phyloP scores from a whole-genome alignment of 2,329 filamentous ascomycete species.

The Aspergillus thermomutatus region DNA sequence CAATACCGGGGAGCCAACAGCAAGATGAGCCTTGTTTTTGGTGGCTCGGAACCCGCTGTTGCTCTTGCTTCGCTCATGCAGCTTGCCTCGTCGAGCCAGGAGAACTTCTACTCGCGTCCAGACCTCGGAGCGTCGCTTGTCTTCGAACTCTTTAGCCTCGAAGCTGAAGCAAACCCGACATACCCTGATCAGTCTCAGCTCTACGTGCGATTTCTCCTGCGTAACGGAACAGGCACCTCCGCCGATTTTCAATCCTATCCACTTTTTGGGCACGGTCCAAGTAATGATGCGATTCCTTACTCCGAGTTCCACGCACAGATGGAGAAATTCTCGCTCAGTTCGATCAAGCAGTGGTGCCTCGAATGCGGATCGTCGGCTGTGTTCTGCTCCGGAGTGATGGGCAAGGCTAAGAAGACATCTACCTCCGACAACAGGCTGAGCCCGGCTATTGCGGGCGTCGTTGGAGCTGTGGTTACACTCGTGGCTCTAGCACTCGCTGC shows the following conservation, averaged over 20 bases:
- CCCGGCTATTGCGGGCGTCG: constrained; percentile 52
- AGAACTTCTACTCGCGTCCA: constrained; percentile 50
- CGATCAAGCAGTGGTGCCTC: constrained; percentile 52
- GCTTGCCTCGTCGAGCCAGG: constrained; percentile 36
- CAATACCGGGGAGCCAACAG: constrained; percentile 32
- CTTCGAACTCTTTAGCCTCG: constrained; percentile 51
- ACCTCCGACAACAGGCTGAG: constrained; percentile 25
- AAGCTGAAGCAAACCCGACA: constrained; percentile 25
- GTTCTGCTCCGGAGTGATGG: constrained; percentile 50
- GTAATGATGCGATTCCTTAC: constrained; percentile 47
- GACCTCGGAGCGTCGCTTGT: constrained; percentile 47
- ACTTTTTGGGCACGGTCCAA: constrained; percentile 50
- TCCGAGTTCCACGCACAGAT: constrained; percentile 49
- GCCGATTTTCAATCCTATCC: constrained; percentile 42
- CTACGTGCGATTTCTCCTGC: constrained; percentile 55
- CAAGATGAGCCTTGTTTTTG: constrained; percentile 50
- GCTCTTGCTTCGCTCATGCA: constrained; percentile 49
- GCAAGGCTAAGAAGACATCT: not conserved
- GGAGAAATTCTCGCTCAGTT: constrained; percentile 40
- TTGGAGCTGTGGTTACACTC: constrained; percentile 54
- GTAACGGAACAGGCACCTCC: constrained; percentile 50
- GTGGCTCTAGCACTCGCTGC: constrained; percentile 44
- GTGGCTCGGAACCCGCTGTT: constrained; percentile 48
- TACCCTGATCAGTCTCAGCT: constrained; percentile 47
- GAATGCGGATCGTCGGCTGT: constrained; percentile 44